A percentile compares a stretch with the other conserved stretches of the same genome.
phyloP scores from a whole-genome alignment of 1,284 basidiomycete species.

The Irpex rosettiformis region DNA sequence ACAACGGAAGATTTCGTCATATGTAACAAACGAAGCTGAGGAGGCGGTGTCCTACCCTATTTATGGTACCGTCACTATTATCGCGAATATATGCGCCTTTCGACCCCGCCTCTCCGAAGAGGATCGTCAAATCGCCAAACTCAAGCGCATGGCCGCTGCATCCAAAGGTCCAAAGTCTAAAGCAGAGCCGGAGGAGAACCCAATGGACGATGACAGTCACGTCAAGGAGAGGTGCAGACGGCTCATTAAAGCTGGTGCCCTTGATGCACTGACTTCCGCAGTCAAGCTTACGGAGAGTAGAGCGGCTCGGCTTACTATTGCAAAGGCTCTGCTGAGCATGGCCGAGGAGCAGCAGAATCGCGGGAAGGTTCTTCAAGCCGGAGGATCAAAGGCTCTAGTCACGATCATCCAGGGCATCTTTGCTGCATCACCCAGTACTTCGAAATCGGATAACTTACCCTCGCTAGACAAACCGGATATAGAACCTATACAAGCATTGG shows the following conservation, averaged over 20 bases:
- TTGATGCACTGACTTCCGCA: slow-evolving; percentile 60
- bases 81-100: slow-evolving; percentile 71
- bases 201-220: slow-evolving; percentile 58
- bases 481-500: slow-evolving; percentile 81
- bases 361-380: slow-evolving; percentile 78
- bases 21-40: slow-evolving; percentile 21
- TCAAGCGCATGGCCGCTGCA: slow-evolving; percentile 63
- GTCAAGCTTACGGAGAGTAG: slow-evolving; percentile 52
- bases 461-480: slow-evolving; percentile 49
- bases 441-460: slow-evolving; percentile 20
- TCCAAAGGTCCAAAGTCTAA: slow-evolving; percentile 29
- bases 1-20: slow-evolving; percentile 35
- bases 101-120: slow-evolving; percentile 72
- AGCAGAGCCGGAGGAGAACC: slow-evolving; percentile 12
- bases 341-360: slow-evolving; percentile 76
- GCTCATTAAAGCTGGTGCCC: slow-evolving; percentile 57
- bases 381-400: slow-evolving; percentile 74
- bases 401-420: slow-evolving; percentile 49
- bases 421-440: slow-evolving; percentile 21
- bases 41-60: slow-evolving; percentile 44
- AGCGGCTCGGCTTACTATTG: slow-evolving; percentile 46
- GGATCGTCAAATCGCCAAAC: slow-evolving; percentile 75
- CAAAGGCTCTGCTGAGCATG: slow-evolving; percentile 65
- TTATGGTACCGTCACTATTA: slow-evolving; percentile 75
- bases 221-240: slow-evolving; percentile 58